Evolutionary conservation across 768 basidiomycete species (phyloP), one percentile per base, ranked within the genome.

Genomic region (Hypholoma sublateritium): DNA sequence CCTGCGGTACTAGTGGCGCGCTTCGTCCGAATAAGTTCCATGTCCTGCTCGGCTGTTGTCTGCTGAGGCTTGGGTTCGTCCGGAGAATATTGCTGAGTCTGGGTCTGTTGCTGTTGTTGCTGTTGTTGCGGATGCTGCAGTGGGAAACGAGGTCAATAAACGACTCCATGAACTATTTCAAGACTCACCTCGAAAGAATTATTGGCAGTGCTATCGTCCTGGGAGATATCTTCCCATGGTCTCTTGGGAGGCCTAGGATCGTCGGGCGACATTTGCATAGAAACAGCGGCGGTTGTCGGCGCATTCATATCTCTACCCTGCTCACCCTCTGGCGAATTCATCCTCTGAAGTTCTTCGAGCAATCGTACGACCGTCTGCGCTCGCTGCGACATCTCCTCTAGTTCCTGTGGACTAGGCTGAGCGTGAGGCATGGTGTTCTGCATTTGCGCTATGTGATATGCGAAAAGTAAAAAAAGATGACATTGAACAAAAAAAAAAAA

Each of bases 11-110:
- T 85, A 49, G 84, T 87, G n/a, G 88, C 88, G 17, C 90, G 84
- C 70, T 92, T 93, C 25, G 80, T 86, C 7, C 90, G 83, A 59
- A 93, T 93, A 57, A 90, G 78, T 60, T 90, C 88, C 90, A 93
- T 93, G 65, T 93, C 90, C 58, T 87, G 82, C 69, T 92, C 89
- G 6, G 90, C 90, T 1, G 86, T 87, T 3, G 85, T 75, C 60
- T 84, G 83, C 24, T 71, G 72, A 53, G 80, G 75, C 21, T 71
- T 69, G 6, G 69, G 50, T 32, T 67, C 67, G 13, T 55, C 50
- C 13, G 62, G 43, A 24, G 72, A 54, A 65, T 71, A 69, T 49
- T 69, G 65, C 59, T 69, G 62, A 34, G 54, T 55, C 39, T 53
- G 49, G 36, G 12, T 28, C 25, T 55, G 47, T 39, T 59, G 53